Evolutionary conservation across 1,284 basidiomycete genomes (phyloP).

Genomic region (Cystobasidiaceae sp.): DNA sequence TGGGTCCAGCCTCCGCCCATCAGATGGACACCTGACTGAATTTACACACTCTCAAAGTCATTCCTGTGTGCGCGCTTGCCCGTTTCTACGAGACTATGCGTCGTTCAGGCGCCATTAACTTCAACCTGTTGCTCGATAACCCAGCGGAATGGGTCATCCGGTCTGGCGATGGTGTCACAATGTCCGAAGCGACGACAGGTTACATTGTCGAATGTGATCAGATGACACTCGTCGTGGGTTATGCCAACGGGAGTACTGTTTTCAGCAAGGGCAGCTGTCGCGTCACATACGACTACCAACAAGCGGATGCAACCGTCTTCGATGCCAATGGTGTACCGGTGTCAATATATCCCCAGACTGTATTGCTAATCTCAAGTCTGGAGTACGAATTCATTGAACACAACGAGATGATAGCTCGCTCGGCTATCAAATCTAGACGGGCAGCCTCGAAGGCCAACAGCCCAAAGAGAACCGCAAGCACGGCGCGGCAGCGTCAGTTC

Average conservation of each 20-base stretch:
- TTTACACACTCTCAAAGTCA: not conserved
- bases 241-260: not conserved
- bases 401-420: slow-evolving; percentile 11
- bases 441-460: not conserved
- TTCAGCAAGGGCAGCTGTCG: slow-evolving; percentile 5
- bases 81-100: slow-evolving; percentile 22
- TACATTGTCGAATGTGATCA: slow-evolving; percentile 11
- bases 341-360: not conserved
- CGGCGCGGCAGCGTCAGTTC: no score
- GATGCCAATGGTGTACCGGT: not conserved
- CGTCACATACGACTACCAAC: slow-evolving; percentile 2
- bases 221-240: no score
- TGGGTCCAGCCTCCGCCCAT: not conserved
- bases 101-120: not conserved
- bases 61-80: slow-evolving; percentile 4
- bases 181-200: not conserved
- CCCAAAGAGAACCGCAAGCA: no score
- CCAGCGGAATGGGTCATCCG: slow-evolving; percentile 2
- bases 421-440: not conserved
- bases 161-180: not conserved
- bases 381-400: slow-evolving; percentile 16
- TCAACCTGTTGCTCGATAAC: slow-evolving; percentile 12
- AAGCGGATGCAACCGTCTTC: not conserved
- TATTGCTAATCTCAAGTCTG: not conserved
- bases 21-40: not conserved